These are phyloP conservation scores for Penicillium sp. DNA, from an alignment of 2,329 filamentous ascomycete species.

Conservation along the genomic window DNA sequence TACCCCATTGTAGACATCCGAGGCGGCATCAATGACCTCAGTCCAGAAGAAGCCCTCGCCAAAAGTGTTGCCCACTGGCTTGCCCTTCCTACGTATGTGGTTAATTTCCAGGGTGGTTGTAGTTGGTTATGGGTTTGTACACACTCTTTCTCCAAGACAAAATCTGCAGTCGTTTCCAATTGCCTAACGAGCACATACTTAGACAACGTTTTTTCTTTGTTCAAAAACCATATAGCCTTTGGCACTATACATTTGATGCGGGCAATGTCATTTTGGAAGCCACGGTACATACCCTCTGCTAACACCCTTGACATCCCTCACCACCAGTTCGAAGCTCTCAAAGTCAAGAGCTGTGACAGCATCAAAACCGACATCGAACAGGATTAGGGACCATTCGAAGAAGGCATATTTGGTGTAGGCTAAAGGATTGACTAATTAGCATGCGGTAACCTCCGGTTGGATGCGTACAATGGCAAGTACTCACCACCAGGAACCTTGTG, in stretches of 20 bases:
- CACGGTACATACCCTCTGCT: slow-evolving; percentile 98
- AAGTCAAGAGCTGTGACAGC: slow-evolving; percentile 93
- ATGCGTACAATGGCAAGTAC: slow-evolving; percentile 24
- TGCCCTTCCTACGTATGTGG: slow-evolving; percentile 63
- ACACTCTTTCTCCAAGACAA: slow-evolving; percentile 70
- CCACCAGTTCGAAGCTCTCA: slow-evolving; percentile 76
- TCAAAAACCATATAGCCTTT: slow-evolving; percentile 39
- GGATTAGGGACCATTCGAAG: slow-evolving; percentile 93
- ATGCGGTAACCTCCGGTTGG: not conserved
- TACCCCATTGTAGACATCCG: slow-evolving; percentile 90
- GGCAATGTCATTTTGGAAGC: slow-evolving; percentile 76
- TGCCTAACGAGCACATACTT: slow-evolving; percentile 45
- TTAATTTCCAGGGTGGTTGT: slow-evolving; percentile 20
- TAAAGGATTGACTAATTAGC: slow-evolving; percentile 38
- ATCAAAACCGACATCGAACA: slow-evolving; percentile 95
- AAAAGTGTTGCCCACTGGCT: slow-evolving; percentile 67
- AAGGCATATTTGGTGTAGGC: slow-evolving; percentile 97
- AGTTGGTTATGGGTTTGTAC: slow-evolving; percentile 38
- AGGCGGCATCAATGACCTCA: slow-evolving; percentile 73
- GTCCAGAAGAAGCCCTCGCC: slow-evolving; percentile 68
- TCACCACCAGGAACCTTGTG: slow-evolving; percentile 89
- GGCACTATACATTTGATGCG: slow-evolving; percentile 51
- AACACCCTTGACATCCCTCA: slow-evolving; percentile 83
- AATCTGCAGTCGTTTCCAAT: slow-evolving; percentile 47
- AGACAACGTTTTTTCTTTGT: slow-evolving; percentile 34